A percentile compares a stretch with the other conserved stretches of the same genome.
Evolutionary conservation across 2,329 filamentous ascomycete species (phyloP).

Genomic region (Emmonsiellopsis sp.): DNA sequence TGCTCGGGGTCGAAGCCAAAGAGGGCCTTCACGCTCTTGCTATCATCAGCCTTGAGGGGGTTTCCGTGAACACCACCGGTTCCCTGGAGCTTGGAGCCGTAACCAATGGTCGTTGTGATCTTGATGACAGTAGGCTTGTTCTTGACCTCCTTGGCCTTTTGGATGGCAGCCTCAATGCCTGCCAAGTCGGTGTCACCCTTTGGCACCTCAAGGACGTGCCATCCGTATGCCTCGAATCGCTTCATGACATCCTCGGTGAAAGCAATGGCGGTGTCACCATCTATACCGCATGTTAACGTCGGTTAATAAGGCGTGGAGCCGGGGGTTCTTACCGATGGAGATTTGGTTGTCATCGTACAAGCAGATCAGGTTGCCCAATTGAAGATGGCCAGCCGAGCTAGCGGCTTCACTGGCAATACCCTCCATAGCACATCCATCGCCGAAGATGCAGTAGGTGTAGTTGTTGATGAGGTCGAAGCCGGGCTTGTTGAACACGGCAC

Average conservation of each 20-base stretch:
- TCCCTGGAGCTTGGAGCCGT: constrained; percentile 84
- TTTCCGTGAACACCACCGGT: constrained; percentile 95
- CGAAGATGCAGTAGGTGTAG: constrained; percentile 94
- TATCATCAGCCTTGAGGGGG: constrained; percentile 88
- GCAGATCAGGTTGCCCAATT: constrained; percentile 94
- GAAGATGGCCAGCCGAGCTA: constrained; percentile 87
- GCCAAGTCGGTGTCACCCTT: constrained; percentile 85
- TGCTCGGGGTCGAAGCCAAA: constrained; percentile 95
- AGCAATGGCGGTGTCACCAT: constrained; percentile 89
- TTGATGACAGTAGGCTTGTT: constrained; percentile 97
- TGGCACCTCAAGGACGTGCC: constrained; percentile 77
- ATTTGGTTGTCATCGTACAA: constrained; percentile 99
- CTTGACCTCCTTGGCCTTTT: constrained; percentile 74
- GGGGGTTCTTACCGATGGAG: constrained; percentile 51
- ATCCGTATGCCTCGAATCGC: constrained; percentile 95
- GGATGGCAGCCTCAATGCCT: constrained; percentile 79
- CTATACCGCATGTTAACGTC: constrained; percentile 32
- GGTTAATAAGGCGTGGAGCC: background rate
- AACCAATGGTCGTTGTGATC: constrained; percentile 94
- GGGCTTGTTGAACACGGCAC: constrained; percentile 91
- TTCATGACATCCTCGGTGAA: constrained; percentile 96
- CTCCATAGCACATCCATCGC: constrained; percentile 98
- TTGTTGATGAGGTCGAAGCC: constrained; percentile 87
- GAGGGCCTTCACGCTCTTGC: constrained; percentile 84
- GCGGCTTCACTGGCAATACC: constrained; percentile 89